Evolutionary conservation across 495 filamentous ascomycete genomes (phyloP).

Genomic region (Thermothielavioides terrestris): DNA sequence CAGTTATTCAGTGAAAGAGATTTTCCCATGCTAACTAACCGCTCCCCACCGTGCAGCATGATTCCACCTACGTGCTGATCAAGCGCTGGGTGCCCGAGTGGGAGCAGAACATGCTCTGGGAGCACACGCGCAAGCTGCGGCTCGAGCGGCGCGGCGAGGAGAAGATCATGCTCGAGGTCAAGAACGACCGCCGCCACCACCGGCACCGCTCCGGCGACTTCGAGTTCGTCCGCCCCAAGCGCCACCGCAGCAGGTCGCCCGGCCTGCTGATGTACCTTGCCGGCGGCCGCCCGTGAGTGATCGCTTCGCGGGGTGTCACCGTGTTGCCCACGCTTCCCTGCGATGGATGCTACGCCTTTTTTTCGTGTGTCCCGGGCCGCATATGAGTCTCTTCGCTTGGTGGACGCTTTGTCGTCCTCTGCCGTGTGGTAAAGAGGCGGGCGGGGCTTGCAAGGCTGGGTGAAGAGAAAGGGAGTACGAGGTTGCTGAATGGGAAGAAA

Average conservation of each 20-base stretch:
- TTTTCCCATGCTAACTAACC: too few relatives aligned
- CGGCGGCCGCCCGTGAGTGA: conserved; percentile 33
- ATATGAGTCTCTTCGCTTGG: conserved; percentile 1
- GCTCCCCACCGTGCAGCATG: conserved; percentile 30
- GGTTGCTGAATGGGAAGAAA: not conserved
- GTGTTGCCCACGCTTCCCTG: too few relatives aligned
- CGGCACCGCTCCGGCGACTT: conserved; percentile 43
- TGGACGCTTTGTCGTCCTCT: too few relatives aligned
- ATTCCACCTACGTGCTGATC: conserved; percentile 66
- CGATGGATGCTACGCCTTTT: not conserved
- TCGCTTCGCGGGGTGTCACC: not conserved
- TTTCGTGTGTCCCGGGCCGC: not conserved
- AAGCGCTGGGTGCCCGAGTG: conserved; percentile 66
- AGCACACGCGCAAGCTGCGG: conserved; percentile 57
- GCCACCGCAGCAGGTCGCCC: conserved; percentile 39
- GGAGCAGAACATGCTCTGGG: conserved; percentile 64
- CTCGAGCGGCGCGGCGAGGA: conserved; percentile 17
- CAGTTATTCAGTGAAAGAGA: too few relatives aligned
- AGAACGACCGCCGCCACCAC: conserved; percentile 37
- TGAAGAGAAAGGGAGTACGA: not conserved
- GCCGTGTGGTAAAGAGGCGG: too few relatives aligned
- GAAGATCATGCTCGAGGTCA: conserved; percentile 29
- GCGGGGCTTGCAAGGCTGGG: too few relatives aligned
- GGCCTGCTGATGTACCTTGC: conserved; percentile 41
- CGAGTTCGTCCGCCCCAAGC: conserved; percentile 49